phyloP scores from a whole-genome alignment of 1,284 basidiomycete species.

The Pseudozyma flocculosa region DNA sequence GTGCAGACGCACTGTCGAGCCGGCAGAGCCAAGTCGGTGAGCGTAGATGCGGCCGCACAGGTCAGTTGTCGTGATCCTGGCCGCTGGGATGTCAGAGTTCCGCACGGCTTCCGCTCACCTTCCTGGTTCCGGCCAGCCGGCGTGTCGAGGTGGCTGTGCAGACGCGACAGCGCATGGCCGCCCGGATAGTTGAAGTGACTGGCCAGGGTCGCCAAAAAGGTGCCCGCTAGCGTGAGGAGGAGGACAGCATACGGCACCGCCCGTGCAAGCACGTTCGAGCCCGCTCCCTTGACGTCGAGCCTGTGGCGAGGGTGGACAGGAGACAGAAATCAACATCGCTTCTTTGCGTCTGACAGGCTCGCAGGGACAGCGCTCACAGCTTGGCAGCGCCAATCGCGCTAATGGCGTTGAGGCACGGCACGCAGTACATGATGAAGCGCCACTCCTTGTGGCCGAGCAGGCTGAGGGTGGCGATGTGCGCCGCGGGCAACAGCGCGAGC shows the following conservation, averaged over 20 bases:
- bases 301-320: too few species aligned
- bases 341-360: too few species aligned
- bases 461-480: constrained; percentile 72
- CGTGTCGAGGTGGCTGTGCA: constrained; percentile 63
- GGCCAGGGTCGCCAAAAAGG: constrained; percentile 61
- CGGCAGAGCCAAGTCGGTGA: background rate
- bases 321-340: too few species aligned
- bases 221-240: constrained; percentile 15
- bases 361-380: constrained; percentile 63
- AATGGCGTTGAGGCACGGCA: constrained; percentile 78
- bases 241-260: constrained; percentile 3
- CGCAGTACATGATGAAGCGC: constrained; percentile 86
- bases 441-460: constrained; percentile 75
- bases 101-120: background rate
- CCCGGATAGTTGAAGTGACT: constrained; percentile 87
- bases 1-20: constrained; percentile 60
- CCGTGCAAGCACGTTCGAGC: constrained; percentile 1
- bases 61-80: too few species aligned
- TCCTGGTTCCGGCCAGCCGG: background rate
- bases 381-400: constrained; percentile 69
- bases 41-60: background rate
- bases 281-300: too few species aligned
- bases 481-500: constrained; percentile 55
- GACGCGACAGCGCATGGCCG: constrained; percentile 69
- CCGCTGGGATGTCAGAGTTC: background rate